Conservation (phyloP, 306 rosid species). For the Cicer judaicum region DNA sequence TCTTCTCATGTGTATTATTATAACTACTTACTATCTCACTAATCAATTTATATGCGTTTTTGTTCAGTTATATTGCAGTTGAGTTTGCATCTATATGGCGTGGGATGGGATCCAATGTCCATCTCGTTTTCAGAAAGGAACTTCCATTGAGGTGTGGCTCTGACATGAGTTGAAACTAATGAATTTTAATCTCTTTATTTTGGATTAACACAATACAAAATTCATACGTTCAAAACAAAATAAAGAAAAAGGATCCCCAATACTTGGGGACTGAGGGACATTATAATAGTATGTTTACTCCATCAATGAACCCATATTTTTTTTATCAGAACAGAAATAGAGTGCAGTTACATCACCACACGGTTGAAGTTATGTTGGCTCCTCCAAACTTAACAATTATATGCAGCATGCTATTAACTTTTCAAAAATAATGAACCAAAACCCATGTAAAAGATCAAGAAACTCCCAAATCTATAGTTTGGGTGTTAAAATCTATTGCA, state of each 20-base stretch:
- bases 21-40: constrained; percentile 28
- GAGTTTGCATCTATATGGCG: constrained; percentile 98
- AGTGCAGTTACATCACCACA: neutral
- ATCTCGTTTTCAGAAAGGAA: constrained; percentile 84
- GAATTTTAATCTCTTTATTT: neutral
- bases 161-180: constrained; percentile 25
- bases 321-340: neutral
- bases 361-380: neutral
- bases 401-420: neutral
- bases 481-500: too few relatives aligned
- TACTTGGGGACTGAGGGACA: neutral
- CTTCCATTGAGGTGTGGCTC: constrained; percentile 81
- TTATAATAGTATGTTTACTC: neutral
- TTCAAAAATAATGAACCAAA: neutral
- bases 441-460: too few relatives aligned
- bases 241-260: neutral
- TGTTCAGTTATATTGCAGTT: constrained; percentile 85
- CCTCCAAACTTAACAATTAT: neutral
- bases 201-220: constrained; percentile 1
- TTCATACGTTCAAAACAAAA: neutral
- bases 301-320: neutral
- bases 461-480: too few relatives aligned
- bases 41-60: constrained; percentile 29
- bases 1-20: constrained; percentile 32
- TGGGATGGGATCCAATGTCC: constrained; percentile 86